Conservation (phyloP, 257 asterid species). For the Verbena officinalis region DNA sequence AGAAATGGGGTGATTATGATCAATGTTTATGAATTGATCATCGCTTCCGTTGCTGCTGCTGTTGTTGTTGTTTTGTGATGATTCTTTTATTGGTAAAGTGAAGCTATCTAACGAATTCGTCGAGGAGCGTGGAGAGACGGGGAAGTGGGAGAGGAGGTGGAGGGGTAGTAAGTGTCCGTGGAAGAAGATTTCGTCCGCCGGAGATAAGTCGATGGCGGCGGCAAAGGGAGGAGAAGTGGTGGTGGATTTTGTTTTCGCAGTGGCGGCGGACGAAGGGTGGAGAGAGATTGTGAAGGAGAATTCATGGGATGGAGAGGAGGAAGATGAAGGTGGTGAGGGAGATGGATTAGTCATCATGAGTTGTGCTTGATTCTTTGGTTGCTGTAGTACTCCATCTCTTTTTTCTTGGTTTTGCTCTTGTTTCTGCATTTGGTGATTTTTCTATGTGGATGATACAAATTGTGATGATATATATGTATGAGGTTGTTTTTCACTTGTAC, state of each 20-base stretch:
- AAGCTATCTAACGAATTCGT: conserved; percentile 55
- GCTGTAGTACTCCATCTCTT: conserved; percentile 1
- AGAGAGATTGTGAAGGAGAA: conserved; percentile 75
- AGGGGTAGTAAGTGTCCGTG: conserved; percentile 84
- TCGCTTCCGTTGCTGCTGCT: conserved; percentile 1
- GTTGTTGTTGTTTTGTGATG: conserved; percentile 10
- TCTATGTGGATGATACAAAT: neutral
- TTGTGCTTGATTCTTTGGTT: no score
- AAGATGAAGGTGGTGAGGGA: conserved; percentile 40
- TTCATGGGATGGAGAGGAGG: conserved; percentile 76
- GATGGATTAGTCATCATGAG: conserved; percentile 13
- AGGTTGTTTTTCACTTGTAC: neutral
- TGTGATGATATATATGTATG: neutral
- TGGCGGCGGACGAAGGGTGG: conserved; percentile 37
- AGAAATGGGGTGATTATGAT: no score
- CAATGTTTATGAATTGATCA: neutral
- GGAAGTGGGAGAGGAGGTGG: conserved; percentile 63
- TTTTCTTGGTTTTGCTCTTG: conserved; percentile 32
- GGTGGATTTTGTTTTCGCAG: conserved; percentile 14
- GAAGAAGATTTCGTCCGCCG: conserved; percentile 83
- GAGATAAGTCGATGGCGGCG: conserved; percentile 60
- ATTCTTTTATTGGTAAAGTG: conserved; percentile 47
- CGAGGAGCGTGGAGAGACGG: conserved; percentile 66
- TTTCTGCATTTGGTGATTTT: conserved; percentile 28
- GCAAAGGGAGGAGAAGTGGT: conserved; percentile 29